Evolutionary conservation across 108 stramenopile species (phyloP).

Genomic region (Nitzschia inconspicua): DNA sequence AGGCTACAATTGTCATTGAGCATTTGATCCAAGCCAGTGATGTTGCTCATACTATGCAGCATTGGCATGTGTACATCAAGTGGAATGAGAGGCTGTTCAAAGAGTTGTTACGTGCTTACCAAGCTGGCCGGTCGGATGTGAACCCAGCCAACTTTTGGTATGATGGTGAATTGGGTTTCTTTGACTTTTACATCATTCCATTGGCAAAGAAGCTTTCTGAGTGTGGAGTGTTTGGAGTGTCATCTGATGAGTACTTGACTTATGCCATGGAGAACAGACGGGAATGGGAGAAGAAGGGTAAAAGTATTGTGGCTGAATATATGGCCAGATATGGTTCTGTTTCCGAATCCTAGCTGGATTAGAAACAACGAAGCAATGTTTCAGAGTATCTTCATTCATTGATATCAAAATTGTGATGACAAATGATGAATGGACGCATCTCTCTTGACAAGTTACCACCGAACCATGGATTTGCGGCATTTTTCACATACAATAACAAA

Average conservation of each 20-base stretch:
- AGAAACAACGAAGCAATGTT: too few relatives aligned
- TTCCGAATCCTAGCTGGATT: too few relatives aligned
- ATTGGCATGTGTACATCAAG: constrained; percentile 44
- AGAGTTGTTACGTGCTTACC: constrained; percentile 22
- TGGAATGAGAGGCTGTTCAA: constrained; percentile 52
- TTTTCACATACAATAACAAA: too few relatives aligned
- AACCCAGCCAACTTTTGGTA: constrained; percentile 18
- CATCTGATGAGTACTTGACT: constrained; percentile 16
- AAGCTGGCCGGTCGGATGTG: background rate
- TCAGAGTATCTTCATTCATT: too few relatives aligned
- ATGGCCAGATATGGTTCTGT: background rate
- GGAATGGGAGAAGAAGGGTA: constrained; percentile 11
- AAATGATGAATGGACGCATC: too few relatives aligned
- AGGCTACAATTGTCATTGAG: constrained; percentile 29
- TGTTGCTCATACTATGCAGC: constrained; percentile 45
- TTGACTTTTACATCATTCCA: constrained; percentile 21
- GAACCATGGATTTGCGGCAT: too few relatives aligned
- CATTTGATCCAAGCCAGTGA: constrained; percentile 42
- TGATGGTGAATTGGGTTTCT: constrained; percentile 6
- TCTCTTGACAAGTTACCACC: too few relatives aligned
- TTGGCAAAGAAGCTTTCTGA: constrained; percentile 7
- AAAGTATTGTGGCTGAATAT: constrained; percentile 12
- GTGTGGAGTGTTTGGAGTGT: constrained; percentile 22
- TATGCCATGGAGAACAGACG: constrained; percentile 19
- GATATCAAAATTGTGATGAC: too few relatives aligned